A percentile compares a stretch with the other conserved stretches of the same genome.
Evolutionary conservation across 495 filamentous ascomycete genomes (phyloP).

Genomic region (Penicillium manginii): DNA sequence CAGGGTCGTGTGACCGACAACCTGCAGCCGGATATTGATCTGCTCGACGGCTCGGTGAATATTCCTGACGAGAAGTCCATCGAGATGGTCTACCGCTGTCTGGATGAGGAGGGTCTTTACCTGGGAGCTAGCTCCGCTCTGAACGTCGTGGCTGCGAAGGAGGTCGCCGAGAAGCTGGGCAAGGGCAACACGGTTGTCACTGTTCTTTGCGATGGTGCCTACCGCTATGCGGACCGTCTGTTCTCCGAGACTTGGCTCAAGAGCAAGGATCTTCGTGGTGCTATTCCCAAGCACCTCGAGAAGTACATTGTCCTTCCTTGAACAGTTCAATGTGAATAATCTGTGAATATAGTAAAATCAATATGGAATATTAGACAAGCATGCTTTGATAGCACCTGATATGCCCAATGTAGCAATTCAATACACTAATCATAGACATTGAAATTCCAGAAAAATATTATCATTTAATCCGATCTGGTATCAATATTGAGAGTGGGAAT

Average conservation of each 20-base stretch:
- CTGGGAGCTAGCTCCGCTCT: slow-evolving; percentile 91
- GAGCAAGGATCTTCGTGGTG: slow-evolving; percentile 76
- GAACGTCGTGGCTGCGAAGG: slow-evolving; percentile 94
- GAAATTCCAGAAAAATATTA: background rate
- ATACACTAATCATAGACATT: background rate
- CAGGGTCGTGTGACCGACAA: slow-evolving; percentile 98
- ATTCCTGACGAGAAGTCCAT: slow-evolving; percentile 93
- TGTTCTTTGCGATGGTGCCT: slow-evolving; percentile 91
- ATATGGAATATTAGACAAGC: background rate
- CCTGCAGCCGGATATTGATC: slow-evolving; percentile 77
- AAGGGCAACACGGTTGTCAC: slow-evolving; percentile 92
- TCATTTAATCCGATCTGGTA: background rate
- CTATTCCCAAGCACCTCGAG: slow-evolving; percentile 83
- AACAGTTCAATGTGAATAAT: slow-evolving; percentile 22
- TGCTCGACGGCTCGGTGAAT: slow-evolving; percentile 83
- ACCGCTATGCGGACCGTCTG: slow-evolving; percentile 90
- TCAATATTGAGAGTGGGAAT: slow-evolving; percentile 9
- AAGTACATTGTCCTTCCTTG: slow-evolving; percentile 93
- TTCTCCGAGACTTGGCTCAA: slow-evolving; percentile 89
- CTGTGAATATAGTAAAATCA: slow-evolving; percentile 20
- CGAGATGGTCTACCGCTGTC: slow-evolving; percentile 95
- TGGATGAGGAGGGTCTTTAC: slow-evolving; percentile 96
- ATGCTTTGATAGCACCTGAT: background rate
- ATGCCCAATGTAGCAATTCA: too few species aligned
- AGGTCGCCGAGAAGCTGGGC: slow-evolving; percentile 88